Percentiles rank a stretch among this genome's conserved stretches.
These are phyloP conservation scores for Myxozyma nipponensis DNA, from an alignment of 805 yeast species.

Conservation along the genomic window DNA sequence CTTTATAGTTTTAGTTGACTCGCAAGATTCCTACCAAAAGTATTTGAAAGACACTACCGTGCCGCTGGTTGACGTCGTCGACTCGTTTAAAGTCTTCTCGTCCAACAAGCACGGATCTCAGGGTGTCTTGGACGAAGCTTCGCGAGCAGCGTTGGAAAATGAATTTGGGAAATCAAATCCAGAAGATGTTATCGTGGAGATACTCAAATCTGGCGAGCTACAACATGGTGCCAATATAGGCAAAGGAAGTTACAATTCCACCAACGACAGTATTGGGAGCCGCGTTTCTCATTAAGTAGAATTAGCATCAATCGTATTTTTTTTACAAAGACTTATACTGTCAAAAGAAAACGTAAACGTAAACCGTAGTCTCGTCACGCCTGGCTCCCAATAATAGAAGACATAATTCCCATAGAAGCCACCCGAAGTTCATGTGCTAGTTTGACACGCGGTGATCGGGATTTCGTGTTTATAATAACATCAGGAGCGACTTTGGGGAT, in stretches of 20 bases:
- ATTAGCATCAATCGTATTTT: no score
- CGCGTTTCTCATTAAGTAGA: neutral
- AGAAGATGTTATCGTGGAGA: slow-evolving; percentile 57
- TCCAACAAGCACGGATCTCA: slow-evolving; percentile 62
- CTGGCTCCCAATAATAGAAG: neutral
- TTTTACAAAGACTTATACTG: neutral
- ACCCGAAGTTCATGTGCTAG: neutral
- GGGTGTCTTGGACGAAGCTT: slow-evolving; percentile 70
- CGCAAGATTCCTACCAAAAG: slow-evolving; percentile 46
- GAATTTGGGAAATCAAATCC: slow-evolving; percentile 61
- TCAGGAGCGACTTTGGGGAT: no score
- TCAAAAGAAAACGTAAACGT: neutral
- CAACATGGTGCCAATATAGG: slow-evolving; percentile 40
- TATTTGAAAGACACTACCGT: slow-evolving; percentile 49
- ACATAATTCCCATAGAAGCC: neutral
- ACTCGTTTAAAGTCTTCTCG: slow-evolving; percentile 60
- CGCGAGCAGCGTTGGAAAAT: slow-evolving; percentile 54
- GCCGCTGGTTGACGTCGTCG: slow-evolving; percentile 60
- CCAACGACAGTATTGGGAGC: slow-evolving; percentile 47
- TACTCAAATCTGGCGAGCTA: slow-evolving; percentile 57
- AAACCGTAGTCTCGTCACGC: neutral
- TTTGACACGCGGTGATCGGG: neutral
- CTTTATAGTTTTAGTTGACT: slow-evolving; percentile 62
- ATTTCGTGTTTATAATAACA: neutral
- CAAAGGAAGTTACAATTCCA: slow-evolving; percentile 38